phyloP scores from a whole-genome alignment of 2,329 filamentous ascomycete species.

The Onygenales sp. region DNA sequence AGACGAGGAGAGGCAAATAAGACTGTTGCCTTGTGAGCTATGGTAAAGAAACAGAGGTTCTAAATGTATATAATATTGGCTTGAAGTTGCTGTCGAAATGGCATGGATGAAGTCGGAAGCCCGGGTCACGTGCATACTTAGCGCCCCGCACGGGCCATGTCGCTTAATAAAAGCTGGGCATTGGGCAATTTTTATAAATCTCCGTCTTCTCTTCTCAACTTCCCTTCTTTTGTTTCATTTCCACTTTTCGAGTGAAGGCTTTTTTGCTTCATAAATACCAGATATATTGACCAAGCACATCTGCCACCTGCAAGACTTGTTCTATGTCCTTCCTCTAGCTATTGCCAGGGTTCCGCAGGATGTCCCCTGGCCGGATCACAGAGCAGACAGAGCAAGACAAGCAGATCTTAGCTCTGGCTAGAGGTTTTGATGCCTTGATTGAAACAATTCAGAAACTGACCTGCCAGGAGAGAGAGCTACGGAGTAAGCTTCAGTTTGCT shows the following conservation, averaged over 20 bases:
- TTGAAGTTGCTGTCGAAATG: neutral
- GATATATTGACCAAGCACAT: too few relatives aligned
- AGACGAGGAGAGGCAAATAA: too few relatives aligned
- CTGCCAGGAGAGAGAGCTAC: constrained; percentile 29
- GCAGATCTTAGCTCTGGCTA: constrained; percentile 27
- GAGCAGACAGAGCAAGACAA: constrained; percentile 23
- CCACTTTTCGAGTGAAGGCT: too few relatives aligned
- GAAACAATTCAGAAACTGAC: constrained; percentile 30
- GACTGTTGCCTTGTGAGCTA: too few relatives aligned
- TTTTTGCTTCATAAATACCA: too few relatives aligned
- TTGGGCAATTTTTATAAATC: neutral
- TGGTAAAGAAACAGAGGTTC: too few relatives aligned
- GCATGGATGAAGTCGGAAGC: neutral
- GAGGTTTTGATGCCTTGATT: constrained; percentile 33
- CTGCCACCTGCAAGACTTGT: too few relatives aligned
- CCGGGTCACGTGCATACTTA: neutral
- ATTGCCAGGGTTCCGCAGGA: constrained; percentile 6
- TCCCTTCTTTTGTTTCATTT: too few relatives aligned
- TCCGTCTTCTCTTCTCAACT: neutral
- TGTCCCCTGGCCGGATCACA: constrained; percentile 24
- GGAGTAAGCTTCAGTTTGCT: constrained; percentile 27
- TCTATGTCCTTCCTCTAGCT: too few relatives aligned
- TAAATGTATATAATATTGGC: too few relatives aligned
- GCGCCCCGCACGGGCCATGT: neutral
- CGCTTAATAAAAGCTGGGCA: neutral